Evolutionary conservation across 2,329 filamentous ascomycete genomes (phyloP).

Genomic region (Fusarium phyllophilum): DNA sequence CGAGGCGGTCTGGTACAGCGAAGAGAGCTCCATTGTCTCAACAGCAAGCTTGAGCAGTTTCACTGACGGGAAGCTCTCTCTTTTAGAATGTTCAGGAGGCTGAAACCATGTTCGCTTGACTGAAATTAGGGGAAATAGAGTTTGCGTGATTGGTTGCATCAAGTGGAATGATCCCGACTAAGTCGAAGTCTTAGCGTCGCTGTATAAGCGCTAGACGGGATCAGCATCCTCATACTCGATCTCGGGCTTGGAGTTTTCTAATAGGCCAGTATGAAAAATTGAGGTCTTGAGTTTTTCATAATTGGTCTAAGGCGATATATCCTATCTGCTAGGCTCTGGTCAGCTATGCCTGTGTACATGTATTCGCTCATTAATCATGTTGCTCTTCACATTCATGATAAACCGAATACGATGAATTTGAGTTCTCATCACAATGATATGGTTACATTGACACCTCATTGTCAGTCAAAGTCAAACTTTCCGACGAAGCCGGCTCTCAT

Average conservation of each 20-base stretch:
- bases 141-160: slow-evolving; percentile 5
- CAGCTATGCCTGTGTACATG: not conserved
- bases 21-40: not conserved
- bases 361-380: not conserved
- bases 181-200: not conserved
- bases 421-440: not conserved
- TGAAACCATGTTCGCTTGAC: not conserved
- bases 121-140: not conserved
- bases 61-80: not conserved
- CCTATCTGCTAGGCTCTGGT: not conserved
- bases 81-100: not conserved
- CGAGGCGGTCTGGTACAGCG: not conserved
- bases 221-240: not conserved
- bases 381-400: not conserved
- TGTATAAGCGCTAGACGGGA: not conserved
- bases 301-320: not conserved
- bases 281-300: no score
- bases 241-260: not conserved
- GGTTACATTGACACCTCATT: not conserved
- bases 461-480: not conserved
- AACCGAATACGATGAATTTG: not conserved
- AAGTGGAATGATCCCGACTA: not conserved
- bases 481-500: not conserved
- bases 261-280: not conserved
- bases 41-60: not conserved